Conservation (phyloP, 75 land plant species). For the Picea sitchensis region DNA sequence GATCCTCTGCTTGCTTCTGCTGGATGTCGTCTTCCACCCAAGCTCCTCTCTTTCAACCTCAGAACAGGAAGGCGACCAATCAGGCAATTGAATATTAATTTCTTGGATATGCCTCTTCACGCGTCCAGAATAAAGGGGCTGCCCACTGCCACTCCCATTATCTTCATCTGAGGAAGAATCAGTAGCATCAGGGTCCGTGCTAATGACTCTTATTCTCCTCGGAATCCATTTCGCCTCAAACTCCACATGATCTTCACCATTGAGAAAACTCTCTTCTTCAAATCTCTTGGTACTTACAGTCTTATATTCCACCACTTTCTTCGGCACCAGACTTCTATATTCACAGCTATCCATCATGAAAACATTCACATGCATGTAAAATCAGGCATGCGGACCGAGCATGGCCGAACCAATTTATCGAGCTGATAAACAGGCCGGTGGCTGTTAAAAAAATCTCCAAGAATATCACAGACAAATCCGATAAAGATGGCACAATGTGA, state of each 20-base stretch:
- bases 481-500: background rate
- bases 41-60: background rate
- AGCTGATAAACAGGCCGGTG: background rate
- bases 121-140: background rate
- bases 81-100: background rate
- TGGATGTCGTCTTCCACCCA: background rate
- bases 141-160: background rate
- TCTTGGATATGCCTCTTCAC: background rate
- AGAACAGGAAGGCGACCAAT: background rate
- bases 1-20: too few relatives aligned
- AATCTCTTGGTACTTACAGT: background rate
- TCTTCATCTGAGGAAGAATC: background rate
- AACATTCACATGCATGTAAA: background rate
- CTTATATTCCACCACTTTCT: conserved; percentile 2
- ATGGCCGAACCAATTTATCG: background rate
- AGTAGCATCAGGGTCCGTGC: background rate
- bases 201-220: background rate
- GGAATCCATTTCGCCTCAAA: background rate
- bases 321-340: background rate
- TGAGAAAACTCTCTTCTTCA: background rate
- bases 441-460: background rate
- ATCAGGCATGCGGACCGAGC: background rate
- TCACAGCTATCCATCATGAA: background rate
- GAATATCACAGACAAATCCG: background rate
- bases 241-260: background rate